phyloP scores from a whole-genome alignment of 2,329 filamentous ascomycete genomes.

The Pseudogymnoascus sp. region DNA sequence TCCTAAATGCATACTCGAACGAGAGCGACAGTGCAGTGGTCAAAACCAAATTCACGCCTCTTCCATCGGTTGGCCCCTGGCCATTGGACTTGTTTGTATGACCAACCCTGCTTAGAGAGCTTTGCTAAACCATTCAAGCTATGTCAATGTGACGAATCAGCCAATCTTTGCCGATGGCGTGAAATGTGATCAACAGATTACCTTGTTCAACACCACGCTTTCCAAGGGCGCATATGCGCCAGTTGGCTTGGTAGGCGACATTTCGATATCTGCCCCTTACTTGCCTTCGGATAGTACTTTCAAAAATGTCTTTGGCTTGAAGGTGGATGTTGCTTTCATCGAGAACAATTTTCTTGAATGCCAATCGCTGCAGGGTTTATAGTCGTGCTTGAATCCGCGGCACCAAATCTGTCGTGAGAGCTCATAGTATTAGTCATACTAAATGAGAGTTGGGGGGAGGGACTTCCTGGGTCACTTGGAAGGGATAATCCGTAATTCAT shows the following conservation, averaged over 20 bases:
- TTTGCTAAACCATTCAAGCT: conserved; percentile 30
- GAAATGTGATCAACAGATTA: conserved; percentile 36
- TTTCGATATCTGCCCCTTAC: conserved; percentile 24
- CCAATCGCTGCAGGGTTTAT: conserved; percentile 16
- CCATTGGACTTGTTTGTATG: conserved; percentile 12
- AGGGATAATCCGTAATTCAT: neutral
- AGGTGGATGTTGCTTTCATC: conserved; percentile 32
- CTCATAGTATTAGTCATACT: neutral
- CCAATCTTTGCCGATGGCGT: conserved; percentile 36
- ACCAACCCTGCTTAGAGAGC: conserved; percentile 28
- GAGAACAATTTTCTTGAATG: conserved; percentile 31
- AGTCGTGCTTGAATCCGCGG: neutral
- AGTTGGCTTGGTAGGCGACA: conserved; percentile 27
- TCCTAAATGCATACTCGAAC: conserved; percentile 29
- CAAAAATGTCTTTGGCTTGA: conserved; percentile 26
- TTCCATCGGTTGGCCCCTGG: conserved; percentile 2
- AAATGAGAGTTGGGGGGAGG: neutral
- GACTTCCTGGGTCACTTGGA: neutral
- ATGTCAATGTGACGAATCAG: conserved; percentile 45
- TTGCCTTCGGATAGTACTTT: conserved; percentile 26
- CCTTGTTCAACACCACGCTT: conserved; percentile 38
- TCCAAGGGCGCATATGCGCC: conserved; percentile 27
- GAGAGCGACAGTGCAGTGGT: neutral
- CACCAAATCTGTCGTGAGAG: neutral
- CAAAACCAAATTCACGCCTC: conserved; percentile 19